These are phyloP conservation scores for Parmelia sp. DNA, from an alignment of 495 filamentous ascomycete genomes.

Conservation along the genomic window DNA sequence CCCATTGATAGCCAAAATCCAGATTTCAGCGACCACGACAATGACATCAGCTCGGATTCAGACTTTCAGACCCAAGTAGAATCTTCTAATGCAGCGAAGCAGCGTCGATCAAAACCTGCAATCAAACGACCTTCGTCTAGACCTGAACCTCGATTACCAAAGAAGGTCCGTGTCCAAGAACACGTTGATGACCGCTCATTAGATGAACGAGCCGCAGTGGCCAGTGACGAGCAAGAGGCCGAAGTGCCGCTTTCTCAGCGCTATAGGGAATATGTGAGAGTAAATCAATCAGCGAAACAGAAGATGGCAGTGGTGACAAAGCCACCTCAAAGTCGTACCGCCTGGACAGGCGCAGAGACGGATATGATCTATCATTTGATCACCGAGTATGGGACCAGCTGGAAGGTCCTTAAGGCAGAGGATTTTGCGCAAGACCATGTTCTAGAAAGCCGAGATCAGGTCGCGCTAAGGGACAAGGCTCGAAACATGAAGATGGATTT, in stretches of 20 bases:
- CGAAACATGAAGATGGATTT: conserved; percentile 55
- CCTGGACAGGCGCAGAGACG: conserved; percentile 45
- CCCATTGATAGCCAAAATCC: conserved; percentile 11
- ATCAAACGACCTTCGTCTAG: conserved; percentile 8
- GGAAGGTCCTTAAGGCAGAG: conserved; percentile 43
- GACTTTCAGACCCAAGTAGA: conserved; percentile 27
- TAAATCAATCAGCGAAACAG: conserved; percentile 21
- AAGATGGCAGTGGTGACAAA: conserved; percentile 5
- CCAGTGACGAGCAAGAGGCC: conserved; percentile 7
- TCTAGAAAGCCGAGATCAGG: conserved; percentile 49
- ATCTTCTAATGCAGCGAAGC: conserved; percentile 14
- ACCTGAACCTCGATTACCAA: conserved; percentile 4
- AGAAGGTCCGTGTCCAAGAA: conserved; percentile 12
- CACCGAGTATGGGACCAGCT: conserved; percentile 44
- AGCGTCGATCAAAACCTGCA: conserved; percentile 16
- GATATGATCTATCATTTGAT: conserved; percentile 46
- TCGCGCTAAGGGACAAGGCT: conserved; percentile 62
- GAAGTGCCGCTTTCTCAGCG: conserved; percentile 11
- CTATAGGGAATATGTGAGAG: conserved; percentile 10
- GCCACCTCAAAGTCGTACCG: conserved; percentile 40
- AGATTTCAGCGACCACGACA: not conserved
- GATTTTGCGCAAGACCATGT: conserved; percentile 26
- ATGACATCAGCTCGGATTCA: conserved; percentile 20
- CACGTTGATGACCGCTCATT: not conserved
- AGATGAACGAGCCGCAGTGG: not conserved